Base-by-base conservation (phyloP, 257 asterid genomes). In the Mitragyna speciosa region DNA sequence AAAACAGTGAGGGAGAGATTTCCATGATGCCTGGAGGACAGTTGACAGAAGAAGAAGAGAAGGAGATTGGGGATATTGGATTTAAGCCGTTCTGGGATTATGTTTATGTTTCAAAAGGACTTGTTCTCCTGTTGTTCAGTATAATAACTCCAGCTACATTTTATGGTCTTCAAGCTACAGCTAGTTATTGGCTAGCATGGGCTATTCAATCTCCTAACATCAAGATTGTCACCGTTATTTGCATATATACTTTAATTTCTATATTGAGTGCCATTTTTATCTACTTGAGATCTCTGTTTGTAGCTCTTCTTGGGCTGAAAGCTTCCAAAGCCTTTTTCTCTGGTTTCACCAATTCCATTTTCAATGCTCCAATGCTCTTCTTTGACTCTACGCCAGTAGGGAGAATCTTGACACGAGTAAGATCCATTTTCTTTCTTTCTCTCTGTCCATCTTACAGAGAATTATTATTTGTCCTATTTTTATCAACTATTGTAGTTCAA, bases 341-440 rank as follows among this genome's bases (percentile, higher is more conserved):
- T 11, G 85, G 88, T 67, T 91, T 93, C 73, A 87, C 77, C 47
- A 70, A 82, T 85, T 89, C 97, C 26, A 58, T 91, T 58, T 93
- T 93, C 81, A 87, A 79, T 49, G 96, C 97, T 70, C 95, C 97
- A 0, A 93, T 93, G 96, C 91, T 88, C 71, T 93, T 93, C 86
- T 93, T 93, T 12, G 97, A 93, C 82, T 93, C 96, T 75, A 93
- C 97, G 49, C 97, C 97, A 11, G 89, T 90, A 56, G 96, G 97
- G 65, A 87, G 97, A 84, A 91, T 93, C 68, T 75, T 93, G 67
- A 89, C 94, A 12, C 87, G 97, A n/a, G 97, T 93, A 89, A 85
- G 87, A 81, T 39, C 10, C 20, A 72, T 49, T 48, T 48, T 17
- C 47, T 63, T 59, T 28, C 59, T 71, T 33, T 73, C 59, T 71